phyloP scores from a whole-genome alignment of 2,329 filamentous ascomycete species.

The Neofusicoccum cordaticola region DNA sequence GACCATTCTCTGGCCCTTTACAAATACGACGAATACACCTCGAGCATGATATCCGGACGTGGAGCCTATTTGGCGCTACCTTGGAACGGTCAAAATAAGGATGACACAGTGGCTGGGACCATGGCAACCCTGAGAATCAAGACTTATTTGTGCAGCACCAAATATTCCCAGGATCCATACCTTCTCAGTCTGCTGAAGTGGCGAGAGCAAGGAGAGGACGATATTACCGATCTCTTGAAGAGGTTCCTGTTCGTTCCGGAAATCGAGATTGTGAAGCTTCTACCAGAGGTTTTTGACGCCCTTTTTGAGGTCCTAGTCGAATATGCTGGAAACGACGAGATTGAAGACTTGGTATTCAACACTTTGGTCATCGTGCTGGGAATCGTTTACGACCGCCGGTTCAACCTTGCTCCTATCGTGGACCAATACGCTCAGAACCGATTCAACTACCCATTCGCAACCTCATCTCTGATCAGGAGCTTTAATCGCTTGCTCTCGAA shows the following conservation, averaged over 20 bases:
- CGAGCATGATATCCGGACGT: slow-evolving; percentile 67
- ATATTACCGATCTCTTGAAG: slow-evolving; percentile 71
- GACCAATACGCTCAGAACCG: slow-evolving; percentile 85
- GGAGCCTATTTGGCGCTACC: slow-evolving; percentile 84
- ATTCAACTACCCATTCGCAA: slow-evolving; percentile 92
- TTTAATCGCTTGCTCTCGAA: slow-evolving; percentile 81
- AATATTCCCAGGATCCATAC: slow-evolving; percentile 87
- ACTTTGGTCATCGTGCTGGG: slow-evolving; percentile 85
- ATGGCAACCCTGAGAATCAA: slow-evolving; percentile 75
- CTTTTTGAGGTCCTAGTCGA: slow-evolving; percentile 90
- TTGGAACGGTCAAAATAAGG: slow-evolving; percentile 74
- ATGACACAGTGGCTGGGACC: slow-evolving; percentile 70
- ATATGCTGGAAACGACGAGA: slow-evolving; percentile 85
- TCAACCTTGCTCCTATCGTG: slow-evolving; percentile 85
- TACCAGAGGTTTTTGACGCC: slow-evolving; percentile 84
- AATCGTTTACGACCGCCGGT: slow-evolving; percentile 91
- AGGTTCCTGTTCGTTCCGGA: slow-evolving; percentile 91
- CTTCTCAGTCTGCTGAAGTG: slow-evolving; percentile 82
- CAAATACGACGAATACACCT: slow-evolving; percentile 87
- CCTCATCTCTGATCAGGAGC: slow-evolving; percentile 80
- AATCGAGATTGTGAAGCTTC: slow-evolving; percentile 93
- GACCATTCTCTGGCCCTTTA: slow-evolving; percentile 79
- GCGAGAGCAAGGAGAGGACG: slow-evolving; percentile 70
- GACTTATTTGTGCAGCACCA: slow-evolving; percentile 90
- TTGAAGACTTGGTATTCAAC: slow-evolving; percentile 89